Conservation (phyloP, 345 rosid genomes). For the Alliaria petiolata region DNA sequence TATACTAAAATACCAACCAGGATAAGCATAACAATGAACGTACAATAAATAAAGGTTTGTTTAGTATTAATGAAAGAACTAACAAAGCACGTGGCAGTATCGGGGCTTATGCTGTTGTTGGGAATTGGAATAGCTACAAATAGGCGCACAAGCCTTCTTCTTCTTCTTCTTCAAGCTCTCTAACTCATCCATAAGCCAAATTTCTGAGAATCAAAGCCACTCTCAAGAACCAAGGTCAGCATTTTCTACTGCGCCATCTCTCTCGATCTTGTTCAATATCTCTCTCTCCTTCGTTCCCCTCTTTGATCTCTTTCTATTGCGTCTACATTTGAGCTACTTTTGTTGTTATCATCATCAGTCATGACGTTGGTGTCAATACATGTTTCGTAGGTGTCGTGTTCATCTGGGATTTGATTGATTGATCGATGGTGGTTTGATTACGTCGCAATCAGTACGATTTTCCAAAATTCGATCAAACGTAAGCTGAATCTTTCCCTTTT, state of each 20-base stretch:
- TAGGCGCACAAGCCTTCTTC: conserved; percentile 14
- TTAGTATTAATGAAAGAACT: not conserved
- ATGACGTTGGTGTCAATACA: not conserved
- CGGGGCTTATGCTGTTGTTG: not conserved
- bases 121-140: conserved; percentile 32
- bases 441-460: conserved; percentile 5
- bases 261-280: conserved; percentile 6
- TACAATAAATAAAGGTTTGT: not conserved
- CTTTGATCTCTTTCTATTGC: not conserved
- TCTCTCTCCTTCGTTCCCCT: not conserved
- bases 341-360: not conserved
- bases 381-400: not conserved
- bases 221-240: conserved; percentile 17
- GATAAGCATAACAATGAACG: not conserved
- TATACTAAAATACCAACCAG: not conserved
- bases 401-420: conserved; percentile 1
- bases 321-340: conserved; percentile 13
- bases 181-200: conserved; percentile 8
- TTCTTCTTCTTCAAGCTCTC: conserved; percentile 10
- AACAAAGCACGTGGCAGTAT: conserved; percentile 23
- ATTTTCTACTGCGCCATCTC: conserved; percentile 5
- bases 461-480: conserved; percentile 33
- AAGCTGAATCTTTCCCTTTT: conserved; percentile 27
- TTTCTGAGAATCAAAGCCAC: conserved; percentile 10
- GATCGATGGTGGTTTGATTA: not conserved